These are phyloP conservation scores for Fusarium compactum DNA, from an alignment of 2,329 filamentous ascomycete species.

Conservation along the genomic window DNA sequence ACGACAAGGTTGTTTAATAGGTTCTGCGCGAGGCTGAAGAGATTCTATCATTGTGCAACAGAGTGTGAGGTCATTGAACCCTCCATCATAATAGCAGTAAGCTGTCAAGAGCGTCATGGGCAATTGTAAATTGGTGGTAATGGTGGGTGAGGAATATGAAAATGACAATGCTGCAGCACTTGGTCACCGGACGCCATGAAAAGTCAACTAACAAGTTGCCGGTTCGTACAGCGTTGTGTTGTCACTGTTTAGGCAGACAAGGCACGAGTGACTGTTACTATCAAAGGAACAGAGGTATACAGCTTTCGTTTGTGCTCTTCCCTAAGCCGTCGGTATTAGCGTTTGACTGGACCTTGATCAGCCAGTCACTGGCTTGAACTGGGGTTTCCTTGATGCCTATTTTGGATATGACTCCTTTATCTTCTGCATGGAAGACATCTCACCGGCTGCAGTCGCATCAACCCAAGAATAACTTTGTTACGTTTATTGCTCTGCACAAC, in stretches of 20 bases:
- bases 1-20: conserved; percentile 25
- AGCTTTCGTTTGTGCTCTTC: conserved; percentile 17
- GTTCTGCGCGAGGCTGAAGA: conserved; percentile 36
- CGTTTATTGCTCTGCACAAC: conserved; percentile 23
- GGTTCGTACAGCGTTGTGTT: background rate
- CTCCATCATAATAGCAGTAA: conserved; percentile 29
- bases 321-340: conserved; percentile 4
- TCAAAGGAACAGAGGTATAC: background rate
- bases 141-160: conserved; percentile 13
- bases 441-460: conserved; percentile 13
- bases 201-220: conserved; percentile 1
- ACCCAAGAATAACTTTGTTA: conserved; percentile 21
- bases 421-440: background rate
- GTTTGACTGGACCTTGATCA: conserved; percentile 6
- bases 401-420: conserved; percentile 33
- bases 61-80: conserved; percentile 42
- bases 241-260: conserved; percentile 30
- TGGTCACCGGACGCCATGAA: conserved; percentile 2
- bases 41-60: conserved; percentile 18
- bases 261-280: background rate
- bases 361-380: conserved; percentile 18
- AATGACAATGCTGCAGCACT: conserved; percentile 15
- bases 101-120: conserved; percentile 7
- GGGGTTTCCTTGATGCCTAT: conserved; percentile 31
- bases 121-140: conserved; percentile 8